phyloP scores from a whole-genome alignment of 2,329 filamentous ascomycete species.

The Drechmeria coniospora region DNA sequence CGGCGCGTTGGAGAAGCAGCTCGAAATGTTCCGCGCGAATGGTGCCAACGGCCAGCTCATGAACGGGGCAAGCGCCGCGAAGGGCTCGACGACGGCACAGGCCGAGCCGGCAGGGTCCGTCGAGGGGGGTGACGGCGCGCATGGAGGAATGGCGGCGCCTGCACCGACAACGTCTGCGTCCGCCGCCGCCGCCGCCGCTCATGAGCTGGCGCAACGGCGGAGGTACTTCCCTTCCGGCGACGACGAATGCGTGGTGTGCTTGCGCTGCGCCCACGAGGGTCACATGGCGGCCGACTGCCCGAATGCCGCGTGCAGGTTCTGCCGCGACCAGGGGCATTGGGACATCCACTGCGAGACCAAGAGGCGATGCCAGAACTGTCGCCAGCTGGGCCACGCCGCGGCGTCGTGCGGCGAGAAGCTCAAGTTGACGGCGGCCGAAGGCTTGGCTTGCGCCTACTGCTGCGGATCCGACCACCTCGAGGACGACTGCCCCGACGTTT shows the following conservation, averaged over 20 bases:
- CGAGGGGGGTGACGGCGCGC: no score
- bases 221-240: constrained; percentile 36
- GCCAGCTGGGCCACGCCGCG: constrained; percentile 42
- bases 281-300: constrained; percentile 32
- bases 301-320: constrained; percentile 31
- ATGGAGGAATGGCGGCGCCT: no score
- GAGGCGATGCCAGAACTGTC: constrained; percentile 42
- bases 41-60: background rate
- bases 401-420: constrained; percentile 41
- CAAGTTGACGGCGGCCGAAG: constrained; percentile 32
- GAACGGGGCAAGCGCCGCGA: background rate
- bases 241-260: constrained; percentile 28
- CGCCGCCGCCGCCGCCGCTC: constrained; percentile 11
- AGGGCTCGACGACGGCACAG: background rate
- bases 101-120: background rate
- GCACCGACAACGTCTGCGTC: constrained; percentile 7
- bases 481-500: constrained; percentile 41
- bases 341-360: constrained; percentile 33
- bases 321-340: constrained; percentile 28
- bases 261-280: constrained; percentile 32
- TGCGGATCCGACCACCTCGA: constrained; percentile 40
- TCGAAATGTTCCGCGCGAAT: constrained; percentile 6
- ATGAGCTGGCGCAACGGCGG: constrained; percentile 23
- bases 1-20: constrained; percentile 9
- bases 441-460: constrained; percentile 46